phyloP scores from a whole-genome alignment of 805 yeast species.

The Kodamaea leandrae region DNA sequence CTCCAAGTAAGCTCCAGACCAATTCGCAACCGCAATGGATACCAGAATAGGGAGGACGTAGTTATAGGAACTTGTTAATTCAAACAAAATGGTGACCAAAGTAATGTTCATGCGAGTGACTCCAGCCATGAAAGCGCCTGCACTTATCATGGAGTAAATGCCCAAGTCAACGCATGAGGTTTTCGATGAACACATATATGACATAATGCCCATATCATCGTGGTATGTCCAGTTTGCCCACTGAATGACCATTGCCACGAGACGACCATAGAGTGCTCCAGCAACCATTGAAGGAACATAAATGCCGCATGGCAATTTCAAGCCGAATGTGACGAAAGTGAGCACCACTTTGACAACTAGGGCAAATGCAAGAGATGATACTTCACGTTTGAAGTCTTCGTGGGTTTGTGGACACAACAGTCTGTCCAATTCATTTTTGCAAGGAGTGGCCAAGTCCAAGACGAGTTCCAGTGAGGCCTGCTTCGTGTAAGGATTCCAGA shows the following conservation, averaged over 20 bases:
- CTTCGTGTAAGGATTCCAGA: conserved; percentile 48
- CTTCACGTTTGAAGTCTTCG: conserved; percentile 28
- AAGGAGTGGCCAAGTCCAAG: conserved; percentile 49
- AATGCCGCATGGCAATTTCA: conserved; percentile 58
- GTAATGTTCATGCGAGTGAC: conserved; percentile 55
- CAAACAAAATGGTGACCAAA: conserved; percentile 50
- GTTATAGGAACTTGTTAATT: conserved; percentile 54
- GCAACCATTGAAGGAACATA: conserved; percentile 64
- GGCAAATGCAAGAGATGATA: conserved; percentile 38
- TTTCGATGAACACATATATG: conserved; percentile 16
- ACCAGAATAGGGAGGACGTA: conserved; percentile 57
- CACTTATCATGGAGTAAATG: conserved; percentile 52
- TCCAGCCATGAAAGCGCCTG: conserved; percentile 58
- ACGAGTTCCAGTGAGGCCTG: conserved; percentile 50
- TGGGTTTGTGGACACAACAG: conserved; percentile 28
- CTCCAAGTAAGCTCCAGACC: conserved; percentile 54
- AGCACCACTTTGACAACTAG: conserved; percentile 43
- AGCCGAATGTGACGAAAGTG: conserved; percentile 54
- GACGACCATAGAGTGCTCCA: conserved; percentile 58
- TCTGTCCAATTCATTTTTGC: conserved; percentile 30
- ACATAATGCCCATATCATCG: conserved; percentile 8
- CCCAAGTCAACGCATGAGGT: conserved; percentile 44
- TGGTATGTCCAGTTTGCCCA: conserved; percentile 26
- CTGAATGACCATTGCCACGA: conserved; percentile 45
- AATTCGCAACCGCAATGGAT: conserved; percentile 54